Base-by-base conservation (phyloP, 78 protist genomes). In the Isochrysis galbana region DNA sequence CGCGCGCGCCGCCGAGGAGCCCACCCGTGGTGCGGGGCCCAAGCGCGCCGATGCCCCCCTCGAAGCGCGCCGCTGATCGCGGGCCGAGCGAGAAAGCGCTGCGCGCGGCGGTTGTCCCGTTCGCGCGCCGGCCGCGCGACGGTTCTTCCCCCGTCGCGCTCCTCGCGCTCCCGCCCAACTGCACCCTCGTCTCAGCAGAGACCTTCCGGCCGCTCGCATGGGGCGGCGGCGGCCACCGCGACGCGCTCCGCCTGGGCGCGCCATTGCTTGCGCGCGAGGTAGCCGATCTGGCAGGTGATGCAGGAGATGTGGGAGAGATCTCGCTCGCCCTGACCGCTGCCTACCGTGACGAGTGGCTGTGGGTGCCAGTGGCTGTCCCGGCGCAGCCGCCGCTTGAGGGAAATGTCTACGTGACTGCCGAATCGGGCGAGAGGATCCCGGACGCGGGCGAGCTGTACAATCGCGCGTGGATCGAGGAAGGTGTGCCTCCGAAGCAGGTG, bases 401-500 rank as follows among this genome's bases (percentile, higher is more conserved):
- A 14, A 2, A 69, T 39, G 39, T 69, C 42, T 69, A 32, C 78
- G 78, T 69, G 26, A n/a, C 78, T 11, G 26, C 1, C 39, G 78
- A 69, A 39, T 2, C 39, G 4, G 78, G 39, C 11, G 39, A n/a
- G 78, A 0, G 11, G 78, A 25, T 69, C 11, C 7, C 39, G 4
- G 29, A 1, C 42, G 38, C 42, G 4, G 34, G 39, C 11, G 78
- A 17, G 78, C 39, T n/a, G 5, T 69, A 69, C 78, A 4, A 32
- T 19, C 78, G 78, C 78, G 11, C 2, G 29, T 69, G 2, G 29
- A 69, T 69, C 78, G 78, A 69, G 78, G 78, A 69, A 39, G 78
- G 78, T 39, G 39, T n/a, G 38, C 78, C 78, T n/a, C 78, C 78
- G 10, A n/a, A 69, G 78, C 78, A 69, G 61, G 78, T 69, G 78